phyloP scores from a whole-genome alignment of 2,329 filamentous ascomycete species.

The Cercospora beticola region DNA sequence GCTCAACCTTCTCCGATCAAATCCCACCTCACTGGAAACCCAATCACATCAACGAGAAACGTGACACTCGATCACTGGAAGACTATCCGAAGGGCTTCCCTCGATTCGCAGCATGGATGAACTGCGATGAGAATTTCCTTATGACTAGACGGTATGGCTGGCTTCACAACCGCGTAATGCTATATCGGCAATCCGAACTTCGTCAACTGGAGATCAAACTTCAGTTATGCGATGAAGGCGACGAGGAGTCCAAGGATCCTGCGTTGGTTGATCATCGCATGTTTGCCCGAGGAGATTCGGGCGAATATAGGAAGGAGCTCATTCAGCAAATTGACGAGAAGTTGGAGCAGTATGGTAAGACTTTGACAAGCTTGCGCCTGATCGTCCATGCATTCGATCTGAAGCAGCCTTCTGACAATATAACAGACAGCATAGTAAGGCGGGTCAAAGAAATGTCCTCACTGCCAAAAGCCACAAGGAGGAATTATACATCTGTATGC shows the following conservation, averaged over 20 bases:
- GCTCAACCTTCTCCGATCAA: background rate
- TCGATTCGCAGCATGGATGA: conserved; percentile 41
- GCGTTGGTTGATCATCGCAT: conserved; percentile 17
- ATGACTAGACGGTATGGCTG: conserved; percentile 43
- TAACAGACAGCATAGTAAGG: conserved; percentile 42
- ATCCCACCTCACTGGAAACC: conserved; percentile 16
- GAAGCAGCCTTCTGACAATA: too few relatives aligned
- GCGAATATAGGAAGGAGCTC: conserved; percentile 23
- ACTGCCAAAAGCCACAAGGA: conserved; percentile 41
- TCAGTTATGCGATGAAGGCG: conserved; percentile 29
- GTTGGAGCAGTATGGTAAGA: conserved; percentile 24
- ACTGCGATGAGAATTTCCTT: conserved; percentile 42
- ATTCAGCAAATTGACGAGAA: conserved; percentile 29
- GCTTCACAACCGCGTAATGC: conserved; percentile 41
- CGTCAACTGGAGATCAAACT: conserved; percentile 39
- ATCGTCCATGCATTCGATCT: too few relatives aligned
- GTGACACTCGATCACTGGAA: conserved; percentile 33
- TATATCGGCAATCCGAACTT: conserved; percentile 44
- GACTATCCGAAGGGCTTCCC: conserved; percentile 43
- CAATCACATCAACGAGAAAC: conserved; percentile 6
- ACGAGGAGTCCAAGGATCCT: conserved; percentile 10
- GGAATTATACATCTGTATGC: conserved; percentile 42
- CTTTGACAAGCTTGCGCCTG: too few relatives aligned
- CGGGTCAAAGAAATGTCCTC: conserved; percentile 39
- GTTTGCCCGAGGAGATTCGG: conserved; percentile 16